Evolutionary conservation across 495 filamentous ascomycete genomes (phyloP).

Genomic region (Emericellopsis terricola): DNA sequence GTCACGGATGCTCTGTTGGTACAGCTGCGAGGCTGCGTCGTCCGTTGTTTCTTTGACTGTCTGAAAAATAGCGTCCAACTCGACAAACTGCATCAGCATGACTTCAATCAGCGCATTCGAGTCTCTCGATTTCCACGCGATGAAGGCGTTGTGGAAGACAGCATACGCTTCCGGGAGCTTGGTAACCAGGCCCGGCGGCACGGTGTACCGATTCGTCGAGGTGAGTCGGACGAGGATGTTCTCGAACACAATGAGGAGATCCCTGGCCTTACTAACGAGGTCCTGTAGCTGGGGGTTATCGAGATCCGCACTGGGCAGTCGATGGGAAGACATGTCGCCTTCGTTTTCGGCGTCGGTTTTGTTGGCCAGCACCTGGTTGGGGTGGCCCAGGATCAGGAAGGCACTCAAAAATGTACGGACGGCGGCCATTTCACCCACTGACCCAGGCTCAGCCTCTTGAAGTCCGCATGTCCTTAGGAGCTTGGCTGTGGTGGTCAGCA

Average conservation of each 20-base stretch:
- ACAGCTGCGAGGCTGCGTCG: conserved; percentile 74
- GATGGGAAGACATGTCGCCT: conserved; percentile 21
- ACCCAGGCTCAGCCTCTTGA: conserved; percentile 48
- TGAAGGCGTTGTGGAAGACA: conserved; percentile 78
- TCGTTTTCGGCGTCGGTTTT: conserved; percentile 65
- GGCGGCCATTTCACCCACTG: conserved; percentile 56
- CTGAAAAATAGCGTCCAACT: conserved; percentile 90
- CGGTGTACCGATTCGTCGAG: conserved; percentile 30
- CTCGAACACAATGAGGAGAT: conserved; percentile 70
- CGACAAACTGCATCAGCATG: conserved; percentile 91
- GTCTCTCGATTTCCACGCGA: conserved; percentile 88
- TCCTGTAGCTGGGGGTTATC: conserved; percentile 48
- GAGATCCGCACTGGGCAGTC: conserved; percentile 30
- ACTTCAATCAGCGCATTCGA: conserved; percentile 77
- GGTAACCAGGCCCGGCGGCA: conserved; percentile 40
- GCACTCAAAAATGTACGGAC: conserved; percentile 84
- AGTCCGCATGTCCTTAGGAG: conserved; percentile 64
- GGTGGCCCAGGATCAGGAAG: conserved; percentile 84
- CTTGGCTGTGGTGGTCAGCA: conserved; percentile 48
- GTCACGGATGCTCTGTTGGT: conserved; percentile 79
- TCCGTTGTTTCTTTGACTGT: conserved; percentile 82
- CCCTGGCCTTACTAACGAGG: conserved; percentile 71
- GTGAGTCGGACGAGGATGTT: conserved; percentile 44
- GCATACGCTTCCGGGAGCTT: conserved; percentile 53
- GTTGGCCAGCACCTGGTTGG: conserved; percentile 63